Base-by-base conservation (phyloP, 2,329 filamentous ascomycete species). In the Ophioceras dolichostomum region DNA sequence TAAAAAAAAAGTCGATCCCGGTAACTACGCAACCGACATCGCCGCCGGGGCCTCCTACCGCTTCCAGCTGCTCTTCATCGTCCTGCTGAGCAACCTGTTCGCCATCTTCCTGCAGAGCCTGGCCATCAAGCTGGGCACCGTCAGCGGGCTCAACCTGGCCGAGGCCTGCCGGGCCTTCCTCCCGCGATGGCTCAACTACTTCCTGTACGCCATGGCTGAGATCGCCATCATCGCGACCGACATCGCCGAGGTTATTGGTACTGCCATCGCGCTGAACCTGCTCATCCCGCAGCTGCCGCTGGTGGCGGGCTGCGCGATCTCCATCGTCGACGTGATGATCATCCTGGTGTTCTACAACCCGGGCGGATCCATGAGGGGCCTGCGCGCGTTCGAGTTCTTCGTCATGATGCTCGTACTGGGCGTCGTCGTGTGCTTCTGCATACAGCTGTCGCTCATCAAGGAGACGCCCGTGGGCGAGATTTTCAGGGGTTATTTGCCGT, bases 211-310 rank as follows among this genome's bases (percentile, higher is more conserved):
- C 16, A 60, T 83, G 43, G 71, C 77, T 2, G 79, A 83, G 53
- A 58, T 68, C 12, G 47, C 79, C 41, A 83, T 83, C 40, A 75
- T 83, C 37, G 79, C 79, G 1, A 83, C 79, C 0, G 79, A 83
- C 51, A 74, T 83, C 44, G 78, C 78, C 39, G 78, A 83, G 57
- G 78, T 83, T 16, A 82, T 83, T 45, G 79, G 79, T 36, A 80
- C 76, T 14, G 79, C 79, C 10, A 82, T 83, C 43, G 78, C 74
- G 2, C 58, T 83, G 34, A 82, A 83, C 45, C 60, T 83, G 12
- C 62, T 83, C 22, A 66, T 77, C 17, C 73, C 73, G 1, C 61
- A 72, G 40, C 61, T 83, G 5, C 78, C 79, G 0, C 60, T 83
- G 8, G 75, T 83, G 0, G 78, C 73, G 1, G 79, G 78, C 13